Evolutionary conservation across 2,329 filamentous ascomycete species (phyloP).

Genomic region (Pseudogymnoascus sp.): DNA sequence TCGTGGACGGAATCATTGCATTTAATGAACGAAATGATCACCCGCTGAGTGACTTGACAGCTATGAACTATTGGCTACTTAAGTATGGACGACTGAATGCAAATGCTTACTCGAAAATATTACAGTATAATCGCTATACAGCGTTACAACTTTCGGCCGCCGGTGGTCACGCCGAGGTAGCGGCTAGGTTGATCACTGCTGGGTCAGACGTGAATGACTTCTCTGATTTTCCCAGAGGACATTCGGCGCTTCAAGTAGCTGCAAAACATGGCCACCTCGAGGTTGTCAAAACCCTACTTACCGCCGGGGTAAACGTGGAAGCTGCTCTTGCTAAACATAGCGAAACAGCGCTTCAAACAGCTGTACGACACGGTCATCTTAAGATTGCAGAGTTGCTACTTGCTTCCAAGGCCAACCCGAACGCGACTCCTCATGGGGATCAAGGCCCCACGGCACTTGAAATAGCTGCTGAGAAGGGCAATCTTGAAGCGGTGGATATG

Average conservation of each 20-base stretch:
- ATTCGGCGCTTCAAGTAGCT: too few relatives aligned
- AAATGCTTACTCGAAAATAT: background rate
- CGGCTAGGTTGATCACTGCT: slow-evolving; percentile 11
- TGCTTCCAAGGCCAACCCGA: too few relatives aligned
- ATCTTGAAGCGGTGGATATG: too few relatives aligned
- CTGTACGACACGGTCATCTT: background rate
- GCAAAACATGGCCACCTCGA: background rate
- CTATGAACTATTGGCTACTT: background rate
- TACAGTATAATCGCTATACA: slow-evolving; percentile 27
- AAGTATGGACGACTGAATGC: background rate
- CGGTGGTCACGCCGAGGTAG: slow-evolving; percentile 21
- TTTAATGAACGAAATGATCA: background rate
- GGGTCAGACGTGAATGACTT: background rate
- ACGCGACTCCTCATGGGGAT: too few relatives aligned
- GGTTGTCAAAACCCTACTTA: slow-evolving; percentile 14
- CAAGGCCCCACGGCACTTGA: too few relatives aligned
- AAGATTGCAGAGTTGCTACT: background rate
- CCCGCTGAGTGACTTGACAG: background rate
- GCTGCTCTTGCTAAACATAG: too few relatives aligned
- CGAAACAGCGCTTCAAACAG: background rate
- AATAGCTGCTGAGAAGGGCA: too few relatives aligned
- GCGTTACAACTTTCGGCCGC: slow-evolving; percentile 34
- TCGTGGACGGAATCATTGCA: background rate
- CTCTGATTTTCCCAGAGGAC: too few relatives aligned
- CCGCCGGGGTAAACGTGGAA: slow-evolving; percentile 12